Base-by-base conservation (phyloP, 2,329 filamentous ascomycete species). In the Aspergillus ustus region DNA sequence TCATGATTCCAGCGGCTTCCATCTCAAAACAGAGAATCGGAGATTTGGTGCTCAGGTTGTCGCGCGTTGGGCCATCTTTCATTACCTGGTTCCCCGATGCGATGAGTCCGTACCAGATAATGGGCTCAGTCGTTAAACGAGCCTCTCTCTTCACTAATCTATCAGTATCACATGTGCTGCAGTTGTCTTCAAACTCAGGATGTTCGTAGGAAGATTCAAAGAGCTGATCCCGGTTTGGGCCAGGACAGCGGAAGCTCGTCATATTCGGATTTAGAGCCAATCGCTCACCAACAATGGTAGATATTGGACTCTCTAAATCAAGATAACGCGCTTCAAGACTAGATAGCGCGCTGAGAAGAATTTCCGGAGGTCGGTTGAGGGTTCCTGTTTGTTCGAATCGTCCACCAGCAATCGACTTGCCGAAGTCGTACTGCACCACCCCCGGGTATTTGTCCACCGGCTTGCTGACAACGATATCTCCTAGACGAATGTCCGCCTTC, bases 391-490 rank as follows among this genome's bases (percentile, higher is more conserved):
- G 61, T 40, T 64, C 49, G 19, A 67, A 66, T 0, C 25, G 50
- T 40, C 34, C 34, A 19, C 56, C 59, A 20, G 17, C 22, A 19
- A 48, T 31, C 13, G 62, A 60, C 34, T 67, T 66, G 11, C 64
- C 62, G 45, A 46, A 49, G 20, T 67, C 59, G 25, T 67, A 67
- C 22, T 67, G 61, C 4, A 67, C 29, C 3, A 31, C 60, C n/a
- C 64, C 64, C 6, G 60, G 52, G 34, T 62, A 56, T 19, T 17
- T n/a, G 6, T 52, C 61, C 28, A 22, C 20, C 17, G 64, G 66
- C 22, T 62, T 46, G 59, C 69, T 69, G 8, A 70, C 66, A 5
- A 67, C 67, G 4, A 70, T 60, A 65, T 71, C 52, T 2, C 67
- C 68, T 3, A 71, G 57, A 17, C 63, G 61, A 28, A 71, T 13